These are phyloP conservation scores for Graphilbum sp. DNA, from an alignment of 2,329 filamentous ascomycete genomes.

Conservation along the genomic window DNA sequence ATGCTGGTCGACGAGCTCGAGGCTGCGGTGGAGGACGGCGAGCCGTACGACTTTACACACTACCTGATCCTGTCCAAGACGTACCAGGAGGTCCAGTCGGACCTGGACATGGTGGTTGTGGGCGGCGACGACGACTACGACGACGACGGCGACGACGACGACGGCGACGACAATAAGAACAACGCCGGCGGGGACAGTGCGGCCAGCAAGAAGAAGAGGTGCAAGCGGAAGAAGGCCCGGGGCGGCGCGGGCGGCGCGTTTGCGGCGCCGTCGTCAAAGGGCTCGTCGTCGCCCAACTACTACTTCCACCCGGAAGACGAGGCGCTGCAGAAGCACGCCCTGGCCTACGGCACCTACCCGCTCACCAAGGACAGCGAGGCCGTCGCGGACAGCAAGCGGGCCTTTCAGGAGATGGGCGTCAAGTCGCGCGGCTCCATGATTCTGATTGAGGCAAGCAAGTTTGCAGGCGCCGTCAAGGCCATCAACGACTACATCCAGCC, in stretches of 20 bases:
- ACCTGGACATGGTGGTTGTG: constrained; percentile 24
- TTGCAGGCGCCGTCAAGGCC: constrained; percentile 58
- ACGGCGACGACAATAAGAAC: constrained; percentile 16
- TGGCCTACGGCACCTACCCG: constrained; percentile 53
- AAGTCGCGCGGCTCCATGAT: constrained; percentile 72
- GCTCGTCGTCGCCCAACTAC: constrained; percentile 41
- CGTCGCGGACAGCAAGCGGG: constrained; percentile 77
- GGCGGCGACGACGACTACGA: constrained; percentile 21
- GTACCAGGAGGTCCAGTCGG: constrained; percentile 78
- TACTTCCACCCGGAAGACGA: constrained; percentile 97
- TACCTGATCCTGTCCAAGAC: constrained; percentile 84
- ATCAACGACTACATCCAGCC: constrained; percentile 57
- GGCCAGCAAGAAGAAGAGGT: constrained; percentile 36
- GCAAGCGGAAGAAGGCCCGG: constrained; percentile 40
- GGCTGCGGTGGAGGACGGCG: constrained; percentile 74
- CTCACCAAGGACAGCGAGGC: constrained; percentile 72
- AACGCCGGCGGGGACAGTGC: constrained; percentile 2
- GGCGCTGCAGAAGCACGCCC: constrained; percentile 60
- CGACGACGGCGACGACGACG: constrained; percentile 15
- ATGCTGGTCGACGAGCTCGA: constrained; percentile 88
- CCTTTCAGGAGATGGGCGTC: constrained; percentile 87
- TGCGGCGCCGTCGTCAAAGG: not conserved
- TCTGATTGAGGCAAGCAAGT: constrained; percentile 65
- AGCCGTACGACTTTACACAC: constrained; percentile 85
- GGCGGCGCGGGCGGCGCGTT: constrained; percentile 13